These are phyloP conservation scores for Potentilla sterilis DNA, from an alignment of 306 rosid genomes.

Conservation along the genomic window DNA sequence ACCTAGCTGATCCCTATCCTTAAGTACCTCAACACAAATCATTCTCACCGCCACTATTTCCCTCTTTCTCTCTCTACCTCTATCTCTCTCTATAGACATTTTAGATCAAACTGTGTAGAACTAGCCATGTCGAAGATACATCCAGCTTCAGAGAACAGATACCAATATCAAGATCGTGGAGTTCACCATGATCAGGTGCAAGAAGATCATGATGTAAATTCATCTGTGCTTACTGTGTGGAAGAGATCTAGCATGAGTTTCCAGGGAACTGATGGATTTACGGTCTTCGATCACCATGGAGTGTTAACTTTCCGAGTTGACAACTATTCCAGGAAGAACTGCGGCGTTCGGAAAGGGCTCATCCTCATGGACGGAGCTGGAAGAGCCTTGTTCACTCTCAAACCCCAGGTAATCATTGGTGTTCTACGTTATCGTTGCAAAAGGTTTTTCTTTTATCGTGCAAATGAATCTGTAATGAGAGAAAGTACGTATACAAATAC, in stretches of 20 bases:
- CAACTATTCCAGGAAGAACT: slow-evolving; percentile 40
- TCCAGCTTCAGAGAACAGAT: slow-evolving; percentile 16
- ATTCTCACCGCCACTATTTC: neutral
- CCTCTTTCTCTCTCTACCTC: neutral
- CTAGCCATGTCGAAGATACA: slow-evolving; percentile 32
- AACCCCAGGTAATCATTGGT: slow-evolving; percentile 34
- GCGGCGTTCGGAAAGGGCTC: slow-evolving; percentile 29
- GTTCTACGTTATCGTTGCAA: neutral
- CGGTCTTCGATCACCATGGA: slow-evolving; percentile 41
- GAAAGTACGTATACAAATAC: neutral
- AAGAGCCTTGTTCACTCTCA: slow-evolving; percentile 41
- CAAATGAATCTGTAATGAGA: neutral
- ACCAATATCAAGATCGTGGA: neutral
- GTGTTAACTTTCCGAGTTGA: slow-evolving; percentile 41
- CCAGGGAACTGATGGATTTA: slow-evolving; percentile 52
- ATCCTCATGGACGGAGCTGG: slow-evolving; percentile 57
- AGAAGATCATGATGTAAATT: neutral
- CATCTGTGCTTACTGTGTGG: slow-evolving; percentile 45
- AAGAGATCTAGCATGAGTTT: slow-evolving; percentile 53
- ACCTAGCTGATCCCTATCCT: neutral
- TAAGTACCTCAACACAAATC: neutral
- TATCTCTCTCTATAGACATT: neutral
- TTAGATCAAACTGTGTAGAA: neutral
- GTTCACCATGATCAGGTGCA: neutral
- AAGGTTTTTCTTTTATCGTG: neutral